These are phyloP conservation scores for Macrolepiota fuliginosa DNA, from an alignment of 768 basidiomycete species.

Conservation along the genomic window DNA sequence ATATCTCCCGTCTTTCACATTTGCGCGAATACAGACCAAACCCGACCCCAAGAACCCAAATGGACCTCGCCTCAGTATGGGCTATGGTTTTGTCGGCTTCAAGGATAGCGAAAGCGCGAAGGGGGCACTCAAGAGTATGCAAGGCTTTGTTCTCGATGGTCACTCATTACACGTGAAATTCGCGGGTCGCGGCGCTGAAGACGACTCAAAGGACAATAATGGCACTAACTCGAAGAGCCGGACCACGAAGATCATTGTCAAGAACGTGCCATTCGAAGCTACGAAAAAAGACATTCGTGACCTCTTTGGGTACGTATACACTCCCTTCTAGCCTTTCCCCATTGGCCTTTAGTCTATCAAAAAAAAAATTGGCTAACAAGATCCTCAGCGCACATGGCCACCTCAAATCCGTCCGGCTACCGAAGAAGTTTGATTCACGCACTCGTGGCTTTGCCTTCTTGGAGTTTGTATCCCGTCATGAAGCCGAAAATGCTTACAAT, in stretches of 20 bases:
- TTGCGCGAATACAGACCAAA: conserved; percentile 90
- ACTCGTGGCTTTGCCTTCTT: conserved; percentile 96
- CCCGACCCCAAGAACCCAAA: conserved; percentile 75
- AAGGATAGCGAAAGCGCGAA: conserved; percentile 68
- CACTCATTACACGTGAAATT: conserved; percentile 83
- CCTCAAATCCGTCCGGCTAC: conserved; percentile 91
- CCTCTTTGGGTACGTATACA: conserved; percentile 71
- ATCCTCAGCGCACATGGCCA: conserved; percentile 77
- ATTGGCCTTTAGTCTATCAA: not conserved
- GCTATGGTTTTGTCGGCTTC: conserved; percentile 96
- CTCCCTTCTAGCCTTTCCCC: not conserved
- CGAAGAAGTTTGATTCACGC: conserved; percentile 85
- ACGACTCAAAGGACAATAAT: conserved; percentile 35
- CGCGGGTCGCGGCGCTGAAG: conserved; percentile 79
- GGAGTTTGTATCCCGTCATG: conserved; percentile 86
- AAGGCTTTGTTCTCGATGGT: conserved; percentile 84
- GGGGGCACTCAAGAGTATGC: conserved; percentile 72
- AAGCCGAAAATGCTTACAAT: conserved; percentile 86
- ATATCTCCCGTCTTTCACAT: conserved; percentile 75
- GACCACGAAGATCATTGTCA: conserved; percentile 95
- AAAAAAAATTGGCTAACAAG: not conserved
- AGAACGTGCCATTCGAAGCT: conserved; percentile 97
- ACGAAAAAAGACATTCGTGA: conserved; percentile 90
- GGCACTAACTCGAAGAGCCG: conserved; percentile 48
- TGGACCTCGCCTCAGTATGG: conserved; percentile 76